A percentile compares a stretch with the other conserved stretches of the same genome.
Conservation (phyloP, 768 basidiomycete species). For the Amanita molliuscula region DNA sequence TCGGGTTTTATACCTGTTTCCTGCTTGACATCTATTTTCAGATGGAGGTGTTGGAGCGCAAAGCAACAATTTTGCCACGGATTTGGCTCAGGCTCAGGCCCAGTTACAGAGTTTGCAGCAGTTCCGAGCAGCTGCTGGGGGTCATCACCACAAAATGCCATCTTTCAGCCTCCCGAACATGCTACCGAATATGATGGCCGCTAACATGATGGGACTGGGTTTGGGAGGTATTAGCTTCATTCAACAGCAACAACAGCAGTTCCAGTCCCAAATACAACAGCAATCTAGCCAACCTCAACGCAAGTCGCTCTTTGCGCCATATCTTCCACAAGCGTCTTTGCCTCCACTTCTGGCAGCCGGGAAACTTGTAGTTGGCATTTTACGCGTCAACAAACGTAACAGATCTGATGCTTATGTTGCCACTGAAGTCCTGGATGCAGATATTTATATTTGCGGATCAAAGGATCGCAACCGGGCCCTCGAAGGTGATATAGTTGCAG, state of each 20-base stretch:
- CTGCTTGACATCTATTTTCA: slow-evolving; percentile 17
- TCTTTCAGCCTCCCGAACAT: slow-evolving; percentile 98
- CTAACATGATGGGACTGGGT: slow-evolving; percentile 89
- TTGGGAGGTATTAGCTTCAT: slow-evolving; percentile 75
- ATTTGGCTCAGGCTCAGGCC: slow-evolving; percentile 94
- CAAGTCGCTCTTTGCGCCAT: slow-evolving; percentile 97
- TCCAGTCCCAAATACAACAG: slow-evolving; percentile 93
- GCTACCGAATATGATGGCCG: slow-evolving; percentile 95
- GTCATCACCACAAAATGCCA: slow-evolving; percentile 93
- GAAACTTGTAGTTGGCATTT: slow-evolving; percentile 93
- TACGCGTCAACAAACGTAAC: slow-evolving; percentile 97
- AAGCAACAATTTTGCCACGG: slow-evolving; percentile 59
- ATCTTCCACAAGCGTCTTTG: slow-evolving; percentile 94
- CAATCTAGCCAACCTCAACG: slow-evolving; percentile 88
- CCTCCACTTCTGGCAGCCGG: slow-evolving; percentile 95
- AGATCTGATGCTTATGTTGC: slow-evolving; percentile 98
- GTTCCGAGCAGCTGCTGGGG: slow-evolving; percentile 90
- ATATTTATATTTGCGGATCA: slow-evolving; percentile 98
- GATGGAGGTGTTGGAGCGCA: slow-evolving; percentile 71
- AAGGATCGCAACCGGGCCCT: slow-evolving; percentile 98
- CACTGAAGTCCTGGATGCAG: slow-evolving; percentile 95
- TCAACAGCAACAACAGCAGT: slow-evolving; percentile 91
- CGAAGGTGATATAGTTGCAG: slow-evolving; percentile 97
- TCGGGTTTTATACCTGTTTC: not conserved
- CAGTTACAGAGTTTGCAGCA: slow-evolving; percentile 94